Base-by-base conservation (phyloP, 139 green algal species). In the Chlamydomonas sp. region DNA sequence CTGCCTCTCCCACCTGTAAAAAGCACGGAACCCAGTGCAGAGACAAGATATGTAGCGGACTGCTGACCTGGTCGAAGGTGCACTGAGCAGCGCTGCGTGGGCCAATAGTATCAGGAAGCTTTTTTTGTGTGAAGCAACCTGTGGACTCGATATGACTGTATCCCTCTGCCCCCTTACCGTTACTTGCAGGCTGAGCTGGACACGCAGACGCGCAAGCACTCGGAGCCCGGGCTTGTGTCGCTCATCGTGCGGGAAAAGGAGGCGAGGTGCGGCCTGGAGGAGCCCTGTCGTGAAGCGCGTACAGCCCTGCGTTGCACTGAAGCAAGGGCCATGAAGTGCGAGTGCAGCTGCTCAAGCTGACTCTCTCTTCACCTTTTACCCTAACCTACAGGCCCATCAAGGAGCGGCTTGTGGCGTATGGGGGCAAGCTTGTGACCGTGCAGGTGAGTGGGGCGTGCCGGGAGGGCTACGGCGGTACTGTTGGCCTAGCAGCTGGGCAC, bases 341-440 rank as follows among this genome's bases (percentile, higher is more conserved):
- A 12, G 8, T 69, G 10, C 8, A 69, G 9, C 64, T 9, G 9
- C 64, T 69, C 1, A 0, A 12, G 9, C 9, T 12, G 10, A 9
- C 64, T 9, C 64, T 12, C 9, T 69, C 64, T 16, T 12, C 64
- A 0, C 9, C 64, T 0, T 69, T 0, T 12, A 69, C 10, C 68
- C 15, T 74, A 0, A 49, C 31, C 14, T 0, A 64, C 77, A 81
- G 87, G 75, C 76, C 82, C 0, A 66, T 84, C 14, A 91, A 91
- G 81, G 91, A 94, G 89, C 83, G 84, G 5, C 73, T 94, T 20
- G 87, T 94, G 49, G 89, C 91, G 0, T 78, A 81, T 49, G 74
- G 87, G 57, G 91, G 91, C 31, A 94, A 92, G 89, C 74, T 94
- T 18, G 90, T 94, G 4, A 94, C 91, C 0, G 49, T 94, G 3